Percentiles rank a stretch among this genome's conserved stretches.
phyloP scores from a whole-genome alignment of 768 basidiomycete genomes.

The Pleurotus ostreatus region DNA sequence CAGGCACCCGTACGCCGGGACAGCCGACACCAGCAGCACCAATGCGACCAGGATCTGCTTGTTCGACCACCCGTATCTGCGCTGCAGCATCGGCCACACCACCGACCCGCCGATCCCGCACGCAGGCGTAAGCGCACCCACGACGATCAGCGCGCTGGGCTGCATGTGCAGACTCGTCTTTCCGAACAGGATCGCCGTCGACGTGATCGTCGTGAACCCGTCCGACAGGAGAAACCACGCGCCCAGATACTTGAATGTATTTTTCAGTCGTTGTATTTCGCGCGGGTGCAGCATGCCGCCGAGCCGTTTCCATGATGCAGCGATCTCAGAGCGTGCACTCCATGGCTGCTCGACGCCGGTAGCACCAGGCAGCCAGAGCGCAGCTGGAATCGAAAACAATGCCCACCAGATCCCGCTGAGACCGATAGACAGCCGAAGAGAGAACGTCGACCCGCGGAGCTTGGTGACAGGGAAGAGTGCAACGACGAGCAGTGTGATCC shows the following conservation, averaged over 20 bases:
- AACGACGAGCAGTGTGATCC: slow-evolving; percentile 71
- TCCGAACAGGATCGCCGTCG: slow-evolving; percentile 87
- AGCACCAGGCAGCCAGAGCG: slow-evolving; percentile 61
- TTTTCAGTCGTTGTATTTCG: slow-evolving; percentile 69
- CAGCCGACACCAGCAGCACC: slow-evolving; percentile 57
- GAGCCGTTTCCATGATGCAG: slow-evolving; percentile 71
- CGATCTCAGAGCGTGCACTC: slow-evolving; percentile 49
- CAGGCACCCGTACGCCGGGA: slow-evolving; percentile 80
- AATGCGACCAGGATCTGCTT: slow-evolving; percentile 61
- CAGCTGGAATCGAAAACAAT: slow-evolving; percentile 74
- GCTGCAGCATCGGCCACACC: slow-evolving; percentile 74
- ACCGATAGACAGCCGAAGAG: slow-evolving; percentile 80
- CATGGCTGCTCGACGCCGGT: slow-evolving; percentile 28
- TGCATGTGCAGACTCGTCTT: slow-evolving; percentile 86
- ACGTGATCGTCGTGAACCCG: slow-evolving; percentile 89
- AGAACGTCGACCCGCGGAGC: slow-evolving; percentile 71
- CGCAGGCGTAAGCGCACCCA: slow-evolving; percentile 74
- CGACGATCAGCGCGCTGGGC: slow-evolving; percentile 69
- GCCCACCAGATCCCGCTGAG: slow-evolving; percentile 89
- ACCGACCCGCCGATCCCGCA: slow-evolving; percentile 84
- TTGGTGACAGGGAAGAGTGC: slow-evolving; percentile 74
- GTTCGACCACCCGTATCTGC: slow-evolving; percentile 60
- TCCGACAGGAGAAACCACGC: slow-evolving; percentile 96
- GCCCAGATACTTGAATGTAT: slow-evolving; percentile 86
- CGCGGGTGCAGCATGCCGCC: slow-evolving; percentile 68